Base-by-base conservation (phyloP, 139 green algal species). In the Mychonastes homosphaera region DNA sequence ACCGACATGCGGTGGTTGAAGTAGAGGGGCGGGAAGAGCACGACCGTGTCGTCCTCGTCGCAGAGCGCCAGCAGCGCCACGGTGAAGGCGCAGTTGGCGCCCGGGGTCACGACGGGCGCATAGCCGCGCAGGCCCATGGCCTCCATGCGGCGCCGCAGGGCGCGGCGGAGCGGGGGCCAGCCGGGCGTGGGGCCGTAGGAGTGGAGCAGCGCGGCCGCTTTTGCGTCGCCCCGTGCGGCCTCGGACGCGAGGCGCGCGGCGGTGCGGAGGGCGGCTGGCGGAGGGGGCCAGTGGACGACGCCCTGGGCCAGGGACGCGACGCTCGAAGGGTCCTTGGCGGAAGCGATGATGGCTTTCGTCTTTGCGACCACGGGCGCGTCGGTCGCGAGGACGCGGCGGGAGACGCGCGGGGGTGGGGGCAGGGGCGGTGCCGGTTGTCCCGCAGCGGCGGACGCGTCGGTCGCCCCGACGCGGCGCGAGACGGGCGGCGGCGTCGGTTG, bases 1-100 rank as follows among this genome's bases (percentile, higher is more conserved):
- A 75, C 32, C 8, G 75, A 68, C 86, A 94, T 94, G 12, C 77
- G 69, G 55, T 93, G 80, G 67, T 94, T 94, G 77, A 94, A 94
- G 69, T 94, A 94, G 70, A 84, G 89, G 10, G 86, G 86, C 45
- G 40, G 69, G 67, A 92, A 94, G 6, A 94, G 69, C 9, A 83
- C 84, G 2, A 75, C 69, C 4, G 48, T 12, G 59, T 90, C 80
- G 8, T 44, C 19, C 7, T 55, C 46, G 44, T 93, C 86, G 28
- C 73, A 64, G 27, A 89, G 51, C 3, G 83, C 65, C 13, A 91
- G 60, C 53, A 91, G 71, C 12, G 85, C 58, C 57, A 89, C 91
- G 10, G 69, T 69, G 44, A 93, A 91, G 13, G 70, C 83, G 65
- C 94, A 86, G 53, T 94, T 92, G 48, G 86, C 86, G 6, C 86